phyloP scores from a whole-genome alignment of 768 basidiomycete genomes.

The Suillus spraguei region DNA sequence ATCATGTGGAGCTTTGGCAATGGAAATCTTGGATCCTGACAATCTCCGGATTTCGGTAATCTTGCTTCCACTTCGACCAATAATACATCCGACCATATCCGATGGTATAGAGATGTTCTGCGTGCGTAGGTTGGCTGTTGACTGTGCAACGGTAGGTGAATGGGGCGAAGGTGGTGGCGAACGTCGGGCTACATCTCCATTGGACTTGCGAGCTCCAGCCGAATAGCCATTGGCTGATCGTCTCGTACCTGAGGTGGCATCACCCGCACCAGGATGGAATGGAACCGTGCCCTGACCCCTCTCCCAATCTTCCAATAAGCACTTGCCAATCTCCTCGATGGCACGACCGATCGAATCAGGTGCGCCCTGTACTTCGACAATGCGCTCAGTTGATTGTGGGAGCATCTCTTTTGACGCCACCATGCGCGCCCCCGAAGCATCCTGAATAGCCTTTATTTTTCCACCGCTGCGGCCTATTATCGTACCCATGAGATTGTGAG shows the following conservation, averaged over 20 bases:
- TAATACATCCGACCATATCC: slow-evolving; percentile 98
- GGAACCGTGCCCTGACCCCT: slow-evolving; percentile 90
- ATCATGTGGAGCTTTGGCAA: slow-evolving; percentile 99
- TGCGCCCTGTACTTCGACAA: slow-evolving; percentile 96
- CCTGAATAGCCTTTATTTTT: slow-evolving; percentile 99
- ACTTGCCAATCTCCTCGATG: slow-evolving; percentile 94
- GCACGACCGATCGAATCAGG: slow-evolving; percentile 92
- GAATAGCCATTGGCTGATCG: slow-evolving; percentile 55
- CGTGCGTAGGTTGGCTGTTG: slow-evolving; percentile 84
- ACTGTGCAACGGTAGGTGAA: slow-evolving; percentile 52
- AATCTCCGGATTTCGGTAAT: slow-evolving; percentile 99
- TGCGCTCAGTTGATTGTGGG: slow-evolving; percentile 97
- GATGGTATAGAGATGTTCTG: slow-evolving; percentile 99
- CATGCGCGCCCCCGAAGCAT: slow-evolving; percentile 95
- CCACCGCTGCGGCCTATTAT: slow-evolving; percentile 95
- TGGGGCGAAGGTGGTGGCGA: slow-evolving; percentile 41
- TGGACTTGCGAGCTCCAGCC: slow-evolving; percentile 58
- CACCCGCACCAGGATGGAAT: slow-evolving; percentile 91
- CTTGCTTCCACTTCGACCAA: slow-evolving; percentile 95
- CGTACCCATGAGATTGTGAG: slow-evolving; percentile 99
- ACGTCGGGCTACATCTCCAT: slow-evolving; percentile 54
- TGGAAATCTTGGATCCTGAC: slow-evolving; percentile 96
- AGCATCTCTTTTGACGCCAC: slow-evolving; percentile 99
- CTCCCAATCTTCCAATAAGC: slow-evolving; percentile 96
- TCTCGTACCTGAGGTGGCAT: slow-evolving; percentile 59